Evolutionary conservation across 2,329 filamentous ascomycete species (phyloP), one percentile per base, ranked within the genome.

Genomic region (Colletotrichum echinochloae): DNA sequence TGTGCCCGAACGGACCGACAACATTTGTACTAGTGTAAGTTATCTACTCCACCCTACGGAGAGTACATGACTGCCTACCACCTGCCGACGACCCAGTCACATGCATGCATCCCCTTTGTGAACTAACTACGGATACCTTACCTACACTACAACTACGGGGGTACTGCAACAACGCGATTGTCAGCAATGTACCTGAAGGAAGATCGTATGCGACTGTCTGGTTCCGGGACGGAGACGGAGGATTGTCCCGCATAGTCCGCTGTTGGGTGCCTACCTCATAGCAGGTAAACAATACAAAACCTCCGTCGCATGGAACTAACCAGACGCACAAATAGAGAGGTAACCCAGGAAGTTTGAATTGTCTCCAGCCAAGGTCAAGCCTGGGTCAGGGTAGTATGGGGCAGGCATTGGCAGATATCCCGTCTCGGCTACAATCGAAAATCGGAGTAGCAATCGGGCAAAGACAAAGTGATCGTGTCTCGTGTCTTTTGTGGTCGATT

Each of bases 1-100:
- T 60, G 44, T 56, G 56, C 28, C 66, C 55, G 16, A 44, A 7
- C 62, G 56, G 16, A 44, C 18, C 62, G 56, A 56, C 56, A 33
- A 28, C 30, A n/a, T 48, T 23, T 18, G 18, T 28, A 54, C 0
- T 33, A 7, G n/a, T 14, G 8, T 20, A 35, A 18, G 18, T 5
- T 33, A 33, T 8, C 30, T 33, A 33, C 30, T 52, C 26, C n/a
- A n/a, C n/a, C n/a, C n/a, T n/a, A n/a, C n/a, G n/a, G n/a, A n/a
- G n/a, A n/a, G n/a, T n/a, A n/a, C n/a, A n/a, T n/a, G n/a, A n/a
- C 20, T 39, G 60, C 33, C 52, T 52, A 54, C 37, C 55, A 48
- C 30, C 41, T 28, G 23, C 46, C 30, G 33, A 39, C 55, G 65
- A 49, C 33, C 37, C 35, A 14, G 39, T 30, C n/a, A 18, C 9